Conservation (phyloP, 1,139 yeast species). For the Suhomyces bolitotheri region DNA sequence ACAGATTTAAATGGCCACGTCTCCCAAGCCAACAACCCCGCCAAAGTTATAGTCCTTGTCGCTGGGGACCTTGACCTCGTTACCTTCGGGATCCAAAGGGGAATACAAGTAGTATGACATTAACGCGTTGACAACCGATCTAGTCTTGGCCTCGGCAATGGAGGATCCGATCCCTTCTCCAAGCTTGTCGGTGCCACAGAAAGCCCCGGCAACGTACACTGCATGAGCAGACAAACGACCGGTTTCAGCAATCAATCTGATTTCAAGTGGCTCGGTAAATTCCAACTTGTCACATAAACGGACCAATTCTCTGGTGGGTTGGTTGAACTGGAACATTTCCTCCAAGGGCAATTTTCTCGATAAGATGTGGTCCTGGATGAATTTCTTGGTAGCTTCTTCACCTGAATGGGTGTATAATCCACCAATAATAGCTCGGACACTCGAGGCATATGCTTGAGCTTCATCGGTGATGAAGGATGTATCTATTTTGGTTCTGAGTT, state of each 20-base stretch:
- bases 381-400: constrained; percentile 58
- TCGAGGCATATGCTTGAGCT: constrained; percentile 49
- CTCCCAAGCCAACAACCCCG: constrained; percentile 56
- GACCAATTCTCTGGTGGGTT: constrained; percentile 84
- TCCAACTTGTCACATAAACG: constrained; percentile 76
- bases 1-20: constrained; percentile 45
- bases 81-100: constrained; percentile 56
- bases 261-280: constrained; percentile 67
- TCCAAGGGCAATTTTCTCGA: constrained; percentile 76
- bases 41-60: constrained; percentile 48
- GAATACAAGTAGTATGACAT: constrained; percentile 90
- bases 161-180: constrained; percentile 98
- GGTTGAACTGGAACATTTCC: constrained; percentile 73
- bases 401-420: constrained; percentile 70
- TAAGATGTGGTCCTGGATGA: constrained; percentile 70
- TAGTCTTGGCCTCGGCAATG: constrained; percentile 84
- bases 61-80: constrained; percentile 56
- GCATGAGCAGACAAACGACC: constrained; percentile 88
- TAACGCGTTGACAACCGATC: constrained; percentile 89
- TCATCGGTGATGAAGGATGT: constrained; percentile 29
- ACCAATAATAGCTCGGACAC: constrained; percentile 72
- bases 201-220: constrained; percentile 87
- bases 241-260: constrained; percentile 86
- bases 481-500: constrained; percentile 20
- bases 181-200: constrained; percentile 75